Conservation (phyloP, 306 rosid genomes). For the Potentilla sterilis region DNA sequence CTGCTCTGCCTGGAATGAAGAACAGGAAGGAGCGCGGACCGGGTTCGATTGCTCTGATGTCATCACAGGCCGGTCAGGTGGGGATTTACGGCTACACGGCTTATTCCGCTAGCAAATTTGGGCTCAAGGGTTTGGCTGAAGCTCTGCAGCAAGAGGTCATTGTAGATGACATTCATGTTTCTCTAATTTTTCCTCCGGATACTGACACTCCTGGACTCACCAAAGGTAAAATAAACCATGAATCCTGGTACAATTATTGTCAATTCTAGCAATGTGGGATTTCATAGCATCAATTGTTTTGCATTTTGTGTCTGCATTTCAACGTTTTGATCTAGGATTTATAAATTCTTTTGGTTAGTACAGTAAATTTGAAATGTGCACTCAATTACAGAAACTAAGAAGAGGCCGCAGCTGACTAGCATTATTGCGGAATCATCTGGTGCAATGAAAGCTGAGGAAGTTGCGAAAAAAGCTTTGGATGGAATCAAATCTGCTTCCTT, state of each 20-base stretch:
- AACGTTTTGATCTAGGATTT: neutral
- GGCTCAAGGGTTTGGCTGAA: slow-evolving; percentile 84
- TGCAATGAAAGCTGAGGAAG: slow-evolving; percentile 76
- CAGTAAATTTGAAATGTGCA: neutral
- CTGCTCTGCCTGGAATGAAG: slow-evolving; percentile 73
- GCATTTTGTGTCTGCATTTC: neutral
- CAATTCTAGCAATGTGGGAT: neutral
- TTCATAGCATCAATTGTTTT: neutral
- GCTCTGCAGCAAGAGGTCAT: slow-evolving; percentile 91
- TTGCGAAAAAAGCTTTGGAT: slow-evolving; percentile 69
- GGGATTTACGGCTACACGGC: slow-evolving; percentile 91
- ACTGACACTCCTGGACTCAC: slow-evolving; percentile 81
- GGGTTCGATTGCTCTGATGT: slow-evolving; percentile 69
- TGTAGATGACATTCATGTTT: slow-evolving; percentile 67
- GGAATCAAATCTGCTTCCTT: slow-evolving; percentile 78
- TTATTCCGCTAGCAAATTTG: slow-evolving; percentile 88
- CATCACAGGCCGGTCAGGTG: slow-evolving; percentile 98
- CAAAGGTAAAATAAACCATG: slow-evolving; percentile 49
- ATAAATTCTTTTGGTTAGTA: neutral
- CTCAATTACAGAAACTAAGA: slow-evolving; percentile 56
- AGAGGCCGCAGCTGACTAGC: slow-evolving; percentile 65
- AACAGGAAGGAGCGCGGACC: slow-evolving; percentile 53
- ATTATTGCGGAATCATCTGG: slow-evolving; percentile 68
- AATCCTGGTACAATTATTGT: neutral
- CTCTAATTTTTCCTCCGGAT: slow-evolving; percentile 87